Conservation (phyloP, 495 filamentous ascomycete species). For the Penicillium verhagenii region DNA sequence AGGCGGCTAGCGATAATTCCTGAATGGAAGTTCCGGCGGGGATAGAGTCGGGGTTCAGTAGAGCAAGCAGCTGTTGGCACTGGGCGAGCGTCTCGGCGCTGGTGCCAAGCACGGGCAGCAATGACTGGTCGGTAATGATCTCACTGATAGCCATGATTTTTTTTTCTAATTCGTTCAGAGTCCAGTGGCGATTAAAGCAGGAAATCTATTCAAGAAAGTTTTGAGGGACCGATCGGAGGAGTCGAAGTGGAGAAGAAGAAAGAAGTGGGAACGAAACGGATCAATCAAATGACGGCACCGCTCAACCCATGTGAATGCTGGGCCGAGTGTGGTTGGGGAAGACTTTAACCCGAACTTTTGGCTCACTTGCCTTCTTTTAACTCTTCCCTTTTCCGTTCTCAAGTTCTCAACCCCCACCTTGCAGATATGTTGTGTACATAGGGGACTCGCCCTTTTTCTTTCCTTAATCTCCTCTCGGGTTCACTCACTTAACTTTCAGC, state of each 20-base stretch:
- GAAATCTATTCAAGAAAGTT: not conserved
- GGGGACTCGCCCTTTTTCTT: conserved; percentile 8
- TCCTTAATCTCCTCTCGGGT: not conserved
- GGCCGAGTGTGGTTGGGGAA: conserved; percentile 25
- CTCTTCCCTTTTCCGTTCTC: conserved; percentile 8
- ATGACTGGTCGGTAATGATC: conserved; percentile 67
- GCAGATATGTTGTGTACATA: conserved; percentile 13
- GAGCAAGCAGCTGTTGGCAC: conserved; percentile 68
- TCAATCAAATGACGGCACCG: conserved; percentile 18
- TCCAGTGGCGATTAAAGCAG: conserved; percentile 1
- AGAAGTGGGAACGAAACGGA: conserved; percentile 1
- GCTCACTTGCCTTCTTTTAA: conserved; percentile 4
- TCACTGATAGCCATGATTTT: conserved; percentile 51
- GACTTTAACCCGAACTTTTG: conserved; percentile 6
- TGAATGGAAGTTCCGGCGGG: conserved; percentile 34
- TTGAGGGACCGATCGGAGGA: not conserved
- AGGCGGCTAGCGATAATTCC: conserved; percentile 60
- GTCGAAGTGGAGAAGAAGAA: not conserved
- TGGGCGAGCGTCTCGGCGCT: conserved; percentile 69
- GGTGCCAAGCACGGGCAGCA: conserved; percentile 68
- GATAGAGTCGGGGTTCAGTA: conserved; percentile 48
- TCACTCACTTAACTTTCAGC: not conserved
- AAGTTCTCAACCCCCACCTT: conserved; percentile 4
- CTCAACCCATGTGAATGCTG: conserved; percentile 20
- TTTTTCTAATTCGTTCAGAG: not conserved